phyloP scores from a whole-genome alignment of 768 basidiomycete genomes.

The Dacryopinax spathularia region DNA sequence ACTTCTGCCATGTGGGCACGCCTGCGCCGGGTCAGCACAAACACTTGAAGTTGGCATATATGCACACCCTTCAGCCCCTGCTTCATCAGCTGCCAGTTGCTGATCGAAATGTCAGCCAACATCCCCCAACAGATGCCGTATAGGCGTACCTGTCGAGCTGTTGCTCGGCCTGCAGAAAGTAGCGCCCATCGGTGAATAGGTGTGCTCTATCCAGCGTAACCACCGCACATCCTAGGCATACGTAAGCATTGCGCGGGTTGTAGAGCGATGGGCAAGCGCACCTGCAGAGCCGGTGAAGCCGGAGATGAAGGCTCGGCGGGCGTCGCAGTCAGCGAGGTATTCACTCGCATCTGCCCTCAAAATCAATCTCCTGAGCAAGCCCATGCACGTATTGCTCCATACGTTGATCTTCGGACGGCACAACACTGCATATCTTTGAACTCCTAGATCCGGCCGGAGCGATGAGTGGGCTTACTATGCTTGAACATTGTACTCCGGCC shows the following conservation, averaged over 20 bases:
- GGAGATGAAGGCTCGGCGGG: slow-evolving; percentile 75
- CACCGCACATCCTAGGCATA: slow-evolving; percentile 50
- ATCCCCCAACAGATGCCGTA: not conserved
- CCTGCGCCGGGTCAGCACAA: slow-evolving; percentile 31
- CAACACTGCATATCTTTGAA: slow-evolving; percentile 32
- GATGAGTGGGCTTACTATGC: slow-evolving; percentile 31
- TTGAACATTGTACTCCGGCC: slow-evolving; percentile 39
- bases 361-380: not conserved
- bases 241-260: not conserved
- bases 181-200: slow-evolving; percentile 91
- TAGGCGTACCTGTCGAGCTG: slow-evolving; percentile 63
- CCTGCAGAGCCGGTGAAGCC: slow-evolving; percentile 93
- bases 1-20: slow-evolving; percentile 84
- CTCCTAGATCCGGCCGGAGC: not conserved
- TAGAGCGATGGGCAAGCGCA: slow-evolving; percentile 18
- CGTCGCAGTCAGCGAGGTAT: slow-evolving; percentile 72
- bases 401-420: slow-evolving; percentile 92
- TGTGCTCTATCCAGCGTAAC: slow-evolving; percentile 56
- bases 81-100: slow-evolving; percentile 90
- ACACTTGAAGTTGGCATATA: slow-evolving; percentile 13
- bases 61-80: slow-evolving; percentile 62
- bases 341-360: slow-evolving; percentile 60
- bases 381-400: slow-evolving; percentile 19
- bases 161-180: slow-evolving; percentile 82
- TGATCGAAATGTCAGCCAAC: slow-evolving; percentile 16